Evolutionary conservation across 371 early-diverging fungal species (phyloP).

Genomic region (Syncephalastrum racemosum): DNA sequence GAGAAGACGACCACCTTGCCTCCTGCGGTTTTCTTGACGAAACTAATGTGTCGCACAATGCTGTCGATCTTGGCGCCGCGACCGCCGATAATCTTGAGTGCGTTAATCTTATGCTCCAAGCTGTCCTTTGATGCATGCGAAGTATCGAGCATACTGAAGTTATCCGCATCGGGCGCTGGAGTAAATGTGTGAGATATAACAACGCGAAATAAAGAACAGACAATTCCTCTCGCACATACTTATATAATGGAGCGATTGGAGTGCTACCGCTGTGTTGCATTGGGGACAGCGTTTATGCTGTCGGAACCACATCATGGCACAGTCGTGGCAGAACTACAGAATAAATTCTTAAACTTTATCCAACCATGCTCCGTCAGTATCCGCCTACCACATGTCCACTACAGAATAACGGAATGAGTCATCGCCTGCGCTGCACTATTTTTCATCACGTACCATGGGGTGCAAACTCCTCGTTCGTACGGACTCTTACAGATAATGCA

Average conservation of each 20-base stretch:
- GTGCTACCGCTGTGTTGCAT: slow-evolving; percentile 23
- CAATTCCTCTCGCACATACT: too few relatives aligned
- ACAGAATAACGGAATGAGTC: not conserved
- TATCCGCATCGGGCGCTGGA: too few relatives aligned
- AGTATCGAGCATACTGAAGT: too few relatives aligned
- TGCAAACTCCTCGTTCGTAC: too few relatives aligned
- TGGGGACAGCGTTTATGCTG: slow-evolving; percentile 30
- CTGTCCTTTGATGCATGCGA: not conserved
- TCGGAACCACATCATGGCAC: slow-evolving; percentile 31
- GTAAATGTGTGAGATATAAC: too few relatives aligned
- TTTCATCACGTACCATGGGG: too few relatives aligned
- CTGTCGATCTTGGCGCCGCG: slow-evolving; percentile 59
- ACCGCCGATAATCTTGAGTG: slow-evolving; percentile 2
- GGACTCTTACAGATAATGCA: too few relatives aligned
- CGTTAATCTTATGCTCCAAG: not conserved
- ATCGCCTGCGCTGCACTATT: too few relatives aligned
- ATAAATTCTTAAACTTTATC: not conserved
- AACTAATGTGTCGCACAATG: slow-evolving; percentile 60
- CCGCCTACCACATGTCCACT: slow-evolving; percentile 32
- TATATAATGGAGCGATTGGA: not conserved
- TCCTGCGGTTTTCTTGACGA: slow-evolving; percentile 36
- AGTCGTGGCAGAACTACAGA: slow-evolving; percentile 31
- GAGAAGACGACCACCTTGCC: slow-evolving; percentile 71
- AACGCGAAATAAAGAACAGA: too few relatives aligned
- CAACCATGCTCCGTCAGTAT: not conserved